Evolutionary conservation across 768 basidiomycete genomes (phyloP).

Genomic region (Hypholoma fasciculare): DNA sequence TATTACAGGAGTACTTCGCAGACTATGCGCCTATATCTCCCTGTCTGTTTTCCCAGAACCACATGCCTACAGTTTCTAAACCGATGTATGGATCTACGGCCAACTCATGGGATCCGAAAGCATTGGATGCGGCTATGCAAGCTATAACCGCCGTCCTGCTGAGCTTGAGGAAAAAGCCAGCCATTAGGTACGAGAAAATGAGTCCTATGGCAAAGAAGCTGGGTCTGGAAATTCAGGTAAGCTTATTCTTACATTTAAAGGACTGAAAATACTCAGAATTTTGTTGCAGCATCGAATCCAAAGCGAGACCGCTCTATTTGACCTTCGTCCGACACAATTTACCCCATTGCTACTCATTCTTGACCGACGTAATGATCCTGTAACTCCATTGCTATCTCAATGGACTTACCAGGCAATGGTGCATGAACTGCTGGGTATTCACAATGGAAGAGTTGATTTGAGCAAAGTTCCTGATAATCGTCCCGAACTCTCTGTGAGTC

Average conservation of each 20-base stretch:
- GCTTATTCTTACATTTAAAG: conserved; percentile 10
- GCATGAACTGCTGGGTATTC: conserved; percentile 90
- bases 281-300: conserved; percentile 70
- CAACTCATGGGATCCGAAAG: conserved; percentile 72
- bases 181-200: conserved; percentile 94
- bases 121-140: conserved; percentile 77
- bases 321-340: conserved; percentile 87
- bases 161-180: conserved; percentile 93
- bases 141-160: conserved; percentile 85
- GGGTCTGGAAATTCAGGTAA: conserved; percentile 81
- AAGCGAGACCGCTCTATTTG: conserved; percentile 81
- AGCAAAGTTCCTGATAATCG: conserved; percentile 81
- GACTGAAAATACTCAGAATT: not conserved
- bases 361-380: conserved; percentile 95
- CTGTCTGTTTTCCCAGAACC: conserved; percentile 84
- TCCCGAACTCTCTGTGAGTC: conserved; percentile 75
- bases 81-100: conserved; percentile 74
- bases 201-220: conserved; percentile 90
- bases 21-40: conserved; percentile 91
- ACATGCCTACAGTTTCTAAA: conserved; percentile 58
- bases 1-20: conserved; percentile 89
- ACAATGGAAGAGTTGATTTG: conserved; percentile 90
- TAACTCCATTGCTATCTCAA: conserved; percentile 93
- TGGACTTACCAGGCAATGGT: conserved; percentile 99
- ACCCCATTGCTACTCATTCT: conserved; percentile 89